A percentile compares a stretch with the other conserved stretches of the same genome.
Conservation (phyloP, 2,329 filamentous ascomycete genomes). For the Lasiodiplodia sp. region DNA sequence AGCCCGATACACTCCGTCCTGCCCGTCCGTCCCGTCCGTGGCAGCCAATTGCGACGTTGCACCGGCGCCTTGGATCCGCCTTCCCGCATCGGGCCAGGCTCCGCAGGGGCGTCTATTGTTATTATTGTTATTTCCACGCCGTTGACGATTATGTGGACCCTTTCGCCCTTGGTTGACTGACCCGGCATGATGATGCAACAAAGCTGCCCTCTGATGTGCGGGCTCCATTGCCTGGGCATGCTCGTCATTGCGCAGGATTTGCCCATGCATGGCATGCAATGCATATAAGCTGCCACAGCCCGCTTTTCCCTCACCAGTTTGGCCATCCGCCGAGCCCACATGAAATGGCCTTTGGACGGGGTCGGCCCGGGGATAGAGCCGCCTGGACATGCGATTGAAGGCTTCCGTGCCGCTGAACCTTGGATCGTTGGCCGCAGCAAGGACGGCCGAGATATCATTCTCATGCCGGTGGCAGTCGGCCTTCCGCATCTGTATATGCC, state of each 20-base stretch:
- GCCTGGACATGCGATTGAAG: slow-evolving; percentile 15
- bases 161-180: slow-evolving; percentile 13
- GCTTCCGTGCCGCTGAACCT: slow-evolving; percentile 15
- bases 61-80: slow-evolving; percentile 6
- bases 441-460: slow-evolving; percentile 38
- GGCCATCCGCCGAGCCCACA: slow-evolving; percentile 18
- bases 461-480: slow-evolving; percentile 44
- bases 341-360: slow-evolving; percentile 17
- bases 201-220: not conserved
- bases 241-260: slow-evolving; percentile 24
- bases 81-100: slow-evolving; percentile 6
- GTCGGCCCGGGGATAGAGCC: slow-evolving; percentile 11
- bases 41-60: not conserved
- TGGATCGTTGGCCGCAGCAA: not conserved
- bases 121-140: not conserved
- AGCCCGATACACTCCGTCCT: slow-evolving; percentile 10
- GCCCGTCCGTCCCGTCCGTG: not conserved
- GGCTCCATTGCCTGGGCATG: slow-evolving; percentile 3
- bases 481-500: slow-evolving; percentile 37
- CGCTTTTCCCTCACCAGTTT: slow-evolving; percentile 26
- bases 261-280: slow-evolving; percentile 27
- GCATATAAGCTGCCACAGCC: slow-evolving; percentile 30
- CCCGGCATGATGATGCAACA: slow-evolving; percentile 19
- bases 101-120: not conserved
- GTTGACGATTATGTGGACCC: slow-evolving; percentile 18